Base-by-base conservation (phyloP, 2,329 filamentous ascomycete genomes). In the Chrysoporthe cubensis region DNA sequence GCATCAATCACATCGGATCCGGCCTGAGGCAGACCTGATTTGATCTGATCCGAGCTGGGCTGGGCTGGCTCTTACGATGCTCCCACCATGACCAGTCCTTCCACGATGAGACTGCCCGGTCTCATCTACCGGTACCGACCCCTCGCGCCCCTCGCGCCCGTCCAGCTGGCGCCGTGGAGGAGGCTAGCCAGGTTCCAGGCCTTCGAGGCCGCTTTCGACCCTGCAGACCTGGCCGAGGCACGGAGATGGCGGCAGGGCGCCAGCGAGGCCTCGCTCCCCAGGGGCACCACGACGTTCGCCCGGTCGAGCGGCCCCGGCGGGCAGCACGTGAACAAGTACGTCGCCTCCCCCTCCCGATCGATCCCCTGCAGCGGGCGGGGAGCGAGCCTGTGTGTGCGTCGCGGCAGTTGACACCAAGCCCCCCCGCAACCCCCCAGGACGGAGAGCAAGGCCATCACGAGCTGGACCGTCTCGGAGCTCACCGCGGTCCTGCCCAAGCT, bases 321-420 rank as follows among this genome's bases (percentile, higher is more conserved):
- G 1, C 87, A 89, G 71, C 85, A 89, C 73, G 86, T 88, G 43
- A 89, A 89, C 74, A 89, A 88, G 87, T 88, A 73, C 64, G 82
- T 75, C 21, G 43, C 32, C 44, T 14, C 6, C 26, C 46, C 1
- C 37, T n/a, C 34, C 1, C n/a, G n/a, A 3, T 40, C n/a, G 9
- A 21, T 6, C 1, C 7, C 42, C 37, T 2, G 13, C 9, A 14
- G 7, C 57, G 57, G 26, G 26, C 26, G 26, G 26, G 26, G 26
- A 26, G 26, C 26, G 26, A 26, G 26, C 26, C 26, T 26, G 26
- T 26, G 26, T 26, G 26, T 26, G 26, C 26, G 26, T 26, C 26
- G 26, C 26, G 26, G 26, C 26, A 26, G 26, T 26, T 26, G 26
- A 26, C 26, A 26, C 26, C 26, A 26, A 26, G 26, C 26, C 26